Percentiles rank a stretch among this genome's conserved stretches.
Evolutionary conservation across 139 green algal species (phyloP).

Genomic region (Cymbomonas tetramitiformis): DNA sequence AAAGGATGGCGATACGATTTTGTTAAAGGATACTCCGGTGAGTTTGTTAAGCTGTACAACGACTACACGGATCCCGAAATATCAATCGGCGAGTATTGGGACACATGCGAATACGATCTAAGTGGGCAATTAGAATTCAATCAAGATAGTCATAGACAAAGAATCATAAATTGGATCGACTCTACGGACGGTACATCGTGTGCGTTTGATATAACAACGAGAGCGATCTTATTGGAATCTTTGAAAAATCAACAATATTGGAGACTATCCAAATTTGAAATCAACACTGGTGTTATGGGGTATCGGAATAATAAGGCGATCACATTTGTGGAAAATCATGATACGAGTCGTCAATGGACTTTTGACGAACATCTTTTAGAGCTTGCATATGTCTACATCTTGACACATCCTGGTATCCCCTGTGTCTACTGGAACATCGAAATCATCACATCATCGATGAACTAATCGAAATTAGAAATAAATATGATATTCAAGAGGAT

Average conservation of each 20-base stretch:
- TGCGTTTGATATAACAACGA: conserved; percentile 95
- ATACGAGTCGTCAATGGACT: conserved; percentile 48
- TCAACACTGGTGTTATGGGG: conserved; percentile 30
- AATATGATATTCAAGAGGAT: too few species aligned
- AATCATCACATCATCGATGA: too few species aligned
- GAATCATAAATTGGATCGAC: conserved; percentile 83
- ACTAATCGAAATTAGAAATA: too few species aligned
- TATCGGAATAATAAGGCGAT: conserved; percentile 79
- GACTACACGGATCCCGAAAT: conserved; percentile 56
- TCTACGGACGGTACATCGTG: conserved; percentile 62
- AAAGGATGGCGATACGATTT: conserved; percentile 91
- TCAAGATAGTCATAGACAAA: conserved; percentile 74
- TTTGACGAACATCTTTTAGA: conserved; percentile 35
- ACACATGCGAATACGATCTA: conserved; percentile 46
- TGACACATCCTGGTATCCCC: conserved; percentile 42
- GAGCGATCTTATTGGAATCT: conserved; percentile 76
- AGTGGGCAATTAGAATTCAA: conserved; percentile 77
- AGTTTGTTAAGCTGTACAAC: conserved; percentile 57
- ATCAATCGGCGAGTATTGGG: conserved; percentile 87
- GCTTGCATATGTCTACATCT: conserved; percentile 44
- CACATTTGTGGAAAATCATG: conserved; percentile 96
- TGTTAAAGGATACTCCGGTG: conserved; percentile 52
- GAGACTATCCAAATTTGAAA: conserved; percentile 66
- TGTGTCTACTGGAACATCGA: conserved; percentile 26
- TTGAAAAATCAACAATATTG: conserved; percentile 78